Conservation (phyloP, 495 filamentous ascomycete species). For the Trypethelium eluteriae region DNA sequence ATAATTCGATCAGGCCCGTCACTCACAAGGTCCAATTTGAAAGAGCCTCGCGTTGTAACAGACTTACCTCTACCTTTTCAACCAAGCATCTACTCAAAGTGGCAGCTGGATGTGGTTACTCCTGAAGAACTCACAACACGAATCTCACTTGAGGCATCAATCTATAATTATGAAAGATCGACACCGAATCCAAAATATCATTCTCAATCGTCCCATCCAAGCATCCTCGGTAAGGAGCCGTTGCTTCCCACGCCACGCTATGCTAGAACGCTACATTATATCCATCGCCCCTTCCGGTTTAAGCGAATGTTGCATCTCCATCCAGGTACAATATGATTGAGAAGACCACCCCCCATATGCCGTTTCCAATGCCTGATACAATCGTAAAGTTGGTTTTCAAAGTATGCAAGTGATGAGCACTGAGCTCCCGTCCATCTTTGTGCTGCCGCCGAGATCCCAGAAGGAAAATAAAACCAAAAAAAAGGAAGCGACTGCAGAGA, state of each 20-base stretch:
- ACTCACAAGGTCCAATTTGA: too few species aligned
- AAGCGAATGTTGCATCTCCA: neutral
- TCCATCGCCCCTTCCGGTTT: neutral
- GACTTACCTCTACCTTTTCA: too few species aligned
- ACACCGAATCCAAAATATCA: neutral
- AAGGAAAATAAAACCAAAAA: neutral
- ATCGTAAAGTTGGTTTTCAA: neutral
- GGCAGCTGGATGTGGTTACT: too few species aligned
- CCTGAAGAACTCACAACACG: too few species aligned
- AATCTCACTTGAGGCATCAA: neutral
- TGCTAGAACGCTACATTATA: neutral
- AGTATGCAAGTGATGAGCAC: neutral
- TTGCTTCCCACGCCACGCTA: constrained; percentile 8
- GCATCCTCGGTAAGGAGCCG: neutral
- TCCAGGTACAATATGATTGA: neutral
- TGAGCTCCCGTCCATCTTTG: neutral
- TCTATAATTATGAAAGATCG: neutral
- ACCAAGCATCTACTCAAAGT: too few species aligned
- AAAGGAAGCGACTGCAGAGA: too few species aligned
- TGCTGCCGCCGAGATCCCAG: neutral
- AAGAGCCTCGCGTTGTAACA: too few species aligned
- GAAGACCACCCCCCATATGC: neutral
- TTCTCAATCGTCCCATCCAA: neutral
- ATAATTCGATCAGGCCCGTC: too few species aligned
- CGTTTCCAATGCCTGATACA: neutral